Evolutionary conservation across 148 eudicot genomes (phyloP), one percentile per base, ranked within the genome.

Genomic region (Polygonum maritimum): DNA sequence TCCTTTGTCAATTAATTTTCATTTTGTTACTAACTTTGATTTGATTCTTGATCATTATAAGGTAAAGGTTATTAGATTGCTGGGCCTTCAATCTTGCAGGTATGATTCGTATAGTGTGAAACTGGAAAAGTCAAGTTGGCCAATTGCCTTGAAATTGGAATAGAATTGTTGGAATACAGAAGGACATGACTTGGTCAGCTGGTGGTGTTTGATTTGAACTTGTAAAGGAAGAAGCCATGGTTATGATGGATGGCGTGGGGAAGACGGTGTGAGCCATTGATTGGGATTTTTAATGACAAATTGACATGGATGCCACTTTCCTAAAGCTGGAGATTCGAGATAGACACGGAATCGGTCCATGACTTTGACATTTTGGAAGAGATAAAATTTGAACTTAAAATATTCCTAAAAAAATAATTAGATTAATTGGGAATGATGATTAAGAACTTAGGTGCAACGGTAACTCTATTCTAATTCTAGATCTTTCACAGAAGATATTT

Each of bases 71-170:
- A 26, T 26, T 2, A 22, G 8, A 1, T 54, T 54, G 6, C 10
- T 19, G 8, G 22, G 19, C 5, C 18, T 15, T 15, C 18, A 15
- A 51, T 49, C 15, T 12, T 49, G 6, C 57, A 16, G 63, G 36
- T 14, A 1, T 65, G 33, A 65, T 33, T 65, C 70, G 41, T 5
- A 3, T 33, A 63, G 31, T 63, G 70, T 63, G 70, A 63, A 36
- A 35, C 3, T 67, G 71, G 71, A 38, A 67, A 38, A 38, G 41
- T 67, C 45, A 35, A 19, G 38, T 38, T 67, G 10, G 36, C 41
- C 44, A 67, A 35, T 67, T 12, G 38, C 69, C 69, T 62, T 22
- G 65, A 58, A 58, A 58, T 7, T 62, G 69, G 69, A 62, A 62
- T 62, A 62, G 38, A 62, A 26, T 31, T 21, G 11, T 31, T 38